Evolutionary conservation across 2,329 filamentous ascomycete genomes (phyloP).

Genomic region (Ilyonectria mors-panacis): DNA sequence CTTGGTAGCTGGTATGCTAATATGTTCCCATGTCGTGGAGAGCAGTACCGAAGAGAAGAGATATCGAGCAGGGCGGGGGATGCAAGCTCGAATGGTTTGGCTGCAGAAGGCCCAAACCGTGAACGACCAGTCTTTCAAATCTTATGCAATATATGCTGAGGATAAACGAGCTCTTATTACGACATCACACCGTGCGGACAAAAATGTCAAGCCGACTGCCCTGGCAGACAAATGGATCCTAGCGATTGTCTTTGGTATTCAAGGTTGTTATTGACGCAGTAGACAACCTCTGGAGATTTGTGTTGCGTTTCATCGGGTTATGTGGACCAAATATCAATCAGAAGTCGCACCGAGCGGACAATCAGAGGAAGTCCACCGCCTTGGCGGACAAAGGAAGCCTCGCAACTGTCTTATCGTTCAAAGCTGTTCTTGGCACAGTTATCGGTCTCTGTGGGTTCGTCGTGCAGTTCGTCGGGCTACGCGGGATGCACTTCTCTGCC

Average conservation of each 20-base stretch:
- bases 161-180: not conserved
- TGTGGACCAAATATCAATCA: too few species aligned
- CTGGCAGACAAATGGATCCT: not conserved
- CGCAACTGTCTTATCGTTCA: not conserved
- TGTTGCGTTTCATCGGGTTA: too few species aligned
- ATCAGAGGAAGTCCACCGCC: not conserved
- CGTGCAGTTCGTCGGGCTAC: slow-evolving; percentile 48
- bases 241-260: too few species aligned
- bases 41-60: not conserved
- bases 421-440: slow-evolving; percentile 20
- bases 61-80: not conserved
- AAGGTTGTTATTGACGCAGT: too few species aligned
- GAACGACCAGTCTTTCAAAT: not conserved
- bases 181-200: not conserved
- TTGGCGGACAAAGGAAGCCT: too few species aligned
- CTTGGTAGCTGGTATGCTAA: not conserved
- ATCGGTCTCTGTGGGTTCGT: slow-evolving; percentile 46
- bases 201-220: not conserved
- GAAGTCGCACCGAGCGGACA: too few species aligned
- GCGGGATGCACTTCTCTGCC: slow-evolving; percentile 46
- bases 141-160: not conserved
- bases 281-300: too few species aligned
- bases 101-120: not conserved
- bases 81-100: not conserved
- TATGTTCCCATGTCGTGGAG: not conserved